A percentile compares a stretch with the other conserved stretches of the same genome.
These are phyloP conservation scores for Trichoderma brevicompactum DNA, from an alignment of 2,329 filamentous ascomycete species.

Conservation along the genomic window DNA sequence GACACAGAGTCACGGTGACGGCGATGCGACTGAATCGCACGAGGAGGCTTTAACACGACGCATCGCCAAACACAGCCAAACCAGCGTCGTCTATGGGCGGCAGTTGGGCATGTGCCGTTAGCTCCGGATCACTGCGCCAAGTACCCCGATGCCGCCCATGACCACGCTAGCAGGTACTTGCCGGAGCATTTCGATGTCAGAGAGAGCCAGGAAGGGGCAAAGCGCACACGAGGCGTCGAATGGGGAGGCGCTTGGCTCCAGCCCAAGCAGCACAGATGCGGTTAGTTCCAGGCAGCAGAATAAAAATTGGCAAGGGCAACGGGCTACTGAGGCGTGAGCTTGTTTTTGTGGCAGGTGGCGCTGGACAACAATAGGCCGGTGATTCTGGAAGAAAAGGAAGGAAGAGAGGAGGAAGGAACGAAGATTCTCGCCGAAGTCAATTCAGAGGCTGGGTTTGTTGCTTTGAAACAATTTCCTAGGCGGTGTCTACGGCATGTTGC, in stretches of 20 bases:
- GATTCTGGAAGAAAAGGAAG: slow-evolving; percentile 10
- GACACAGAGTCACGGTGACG: background rate
- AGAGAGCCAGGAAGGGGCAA: slow-evolving; percentile 16
- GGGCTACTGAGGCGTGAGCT: slow-evolving; percentile 5
- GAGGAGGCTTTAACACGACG: slow-evolving; percentile 10
- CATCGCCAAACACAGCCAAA: background rate
- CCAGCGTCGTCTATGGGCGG: background rate
- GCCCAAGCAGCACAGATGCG: slow-evolving; percentile 15
- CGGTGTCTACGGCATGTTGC: background rate
- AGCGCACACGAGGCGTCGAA: slow-evolving; percentile 28
- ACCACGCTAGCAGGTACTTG: slow-evolving; percentile 1
- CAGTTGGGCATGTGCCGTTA: slow-evolving; percentile 27
- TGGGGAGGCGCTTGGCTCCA: slow-evolving; percentile 25
- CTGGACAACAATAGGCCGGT: background rate
- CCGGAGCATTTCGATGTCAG: slow-evolving; percentile 19
- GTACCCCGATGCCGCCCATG: slow-evolving; percentile 4
- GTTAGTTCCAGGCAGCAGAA: slow-evolving; percentile 29
- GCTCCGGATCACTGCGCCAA: background rate
- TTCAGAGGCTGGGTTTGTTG: background rate
- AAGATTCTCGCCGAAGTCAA: too few species aligned
- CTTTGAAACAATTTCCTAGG: background rate
- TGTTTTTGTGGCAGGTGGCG: slow-evolving; percentile 16
- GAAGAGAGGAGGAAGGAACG: background rate
- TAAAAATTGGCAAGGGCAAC: slow-evolving; percentile 24
- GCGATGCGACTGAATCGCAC: background rate